phyloP scores from a whole-genome alignment of 257 asterid genomes.

The Solanum phureja region DNA sequence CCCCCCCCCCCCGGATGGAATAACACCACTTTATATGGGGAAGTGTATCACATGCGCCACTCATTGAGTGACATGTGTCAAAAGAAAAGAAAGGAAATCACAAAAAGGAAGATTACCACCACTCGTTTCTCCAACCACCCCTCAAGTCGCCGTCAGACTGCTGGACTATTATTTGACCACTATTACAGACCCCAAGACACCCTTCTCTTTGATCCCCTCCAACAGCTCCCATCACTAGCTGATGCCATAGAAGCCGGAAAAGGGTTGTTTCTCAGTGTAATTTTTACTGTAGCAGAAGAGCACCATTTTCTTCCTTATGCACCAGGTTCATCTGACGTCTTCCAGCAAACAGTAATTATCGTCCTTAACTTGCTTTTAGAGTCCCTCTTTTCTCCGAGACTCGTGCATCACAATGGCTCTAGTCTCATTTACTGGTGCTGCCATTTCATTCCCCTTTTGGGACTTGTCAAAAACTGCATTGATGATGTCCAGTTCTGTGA shows the following conservation, averaged over 20 bases:
- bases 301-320: constrained; percentile 1
- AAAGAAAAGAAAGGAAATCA: background rate
- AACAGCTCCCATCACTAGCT: background rate
- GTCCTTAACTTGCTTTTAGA: constrained; percentile 3
- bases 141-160: background rate
- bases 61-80: background rate
- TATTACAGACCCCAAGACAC: background rate
- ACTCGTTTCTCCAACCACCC: background rate
- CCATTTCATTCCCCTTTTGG: background rate
- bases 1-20: no score
- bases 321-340: constrained; percentile 19
- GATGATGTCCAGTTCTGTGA: constrained; percentile 32
- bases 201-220: background rate
- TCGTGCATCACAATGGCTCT: constrained; percentile 11
- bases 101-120: background rate
- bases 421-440: background rate
- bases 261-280: background rate
- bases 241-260: background rate
- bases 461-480: constrained; percentile 13
- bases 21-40: background rate
- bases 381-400: background rate
- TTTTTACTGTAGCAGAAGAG: background rate
- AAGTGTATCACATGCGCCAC: background rate
- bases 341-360: constrained; percentile 23
- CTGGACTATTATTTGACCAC: background rate